Evolutionary conservation across 1,284 basidiomycete genomes (phyloP).

Genomic region (Ustilago nuda): DNA sequence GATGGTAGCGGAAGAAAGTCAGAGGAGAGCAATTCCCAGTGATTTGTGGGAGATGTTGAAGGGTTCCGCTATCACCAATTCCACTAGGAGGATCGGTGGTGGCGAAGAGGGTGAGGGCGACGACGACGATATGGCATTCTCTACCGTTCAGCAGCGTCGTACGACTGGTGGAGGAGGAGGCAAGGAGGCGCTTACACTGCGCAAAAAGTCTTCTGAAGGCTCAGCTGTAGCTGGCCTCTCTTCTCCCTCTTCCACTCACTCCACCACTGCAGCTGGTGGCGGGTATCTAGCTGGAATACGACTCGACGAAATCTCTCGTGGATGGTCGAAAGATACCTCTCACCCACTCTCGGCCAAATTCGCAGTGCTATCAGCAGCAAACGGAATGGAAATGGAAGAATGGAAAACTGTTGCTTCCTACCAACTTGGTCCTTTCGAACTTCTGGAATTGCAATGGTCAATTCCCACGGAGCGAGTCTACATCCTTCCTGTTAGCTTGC

Average conservation of each 20-base stretch:
- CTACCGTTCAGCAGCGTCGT: constrained; percentile 13
- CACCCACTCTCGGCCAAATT: constrained; percentile 50
- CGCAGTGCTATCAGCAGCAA: constrained; percentile 47
- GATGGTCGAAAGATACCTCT: constrained; percentile 21
- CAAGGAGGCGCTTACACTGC: background rate
- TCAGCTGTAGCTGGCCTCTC: background rate
- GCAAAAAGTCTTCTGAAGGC: constrained; percentile 18
- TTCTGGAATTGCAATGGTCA: constrained; percentile 56
- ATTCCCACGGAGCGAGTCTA: constrained; percentile 51
- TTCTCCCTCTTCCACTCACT: constrained; percentile 1
- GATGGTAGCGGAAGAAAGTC: constrained; percentile 33
- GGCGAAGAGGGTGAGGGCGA: constrained; percentile 9
- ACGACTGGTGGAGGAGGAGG: no score
- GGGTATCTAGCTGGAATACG: constrained; percentile 39
- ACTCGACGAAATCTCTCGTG: constrained; percentile 44
- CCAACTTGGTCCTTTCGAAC: constrained; percentile 51
- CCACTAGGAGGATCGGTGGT: background rate
- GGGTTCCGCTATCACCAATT: constrained; percentile 1
- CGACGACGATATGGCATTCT: constrained; percentile 9
- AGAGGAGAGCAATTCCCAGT: constrained; percentile 22
- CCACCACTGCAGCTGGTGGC: background rate
- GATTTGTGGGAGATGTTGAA: constrained; percentile 34
- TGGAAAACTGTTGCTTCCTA: constrained; percentile 55
- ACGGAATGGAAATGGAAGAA: constrained; percentile 55
- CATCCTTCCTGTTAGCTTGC: constrained; percentile 27